These are phyloP conservation scores for Talaromyces sp. DNA, from an alignment of 2,329 filamentous ascomycete genomes.

Conservation along the genomic window DNA sequence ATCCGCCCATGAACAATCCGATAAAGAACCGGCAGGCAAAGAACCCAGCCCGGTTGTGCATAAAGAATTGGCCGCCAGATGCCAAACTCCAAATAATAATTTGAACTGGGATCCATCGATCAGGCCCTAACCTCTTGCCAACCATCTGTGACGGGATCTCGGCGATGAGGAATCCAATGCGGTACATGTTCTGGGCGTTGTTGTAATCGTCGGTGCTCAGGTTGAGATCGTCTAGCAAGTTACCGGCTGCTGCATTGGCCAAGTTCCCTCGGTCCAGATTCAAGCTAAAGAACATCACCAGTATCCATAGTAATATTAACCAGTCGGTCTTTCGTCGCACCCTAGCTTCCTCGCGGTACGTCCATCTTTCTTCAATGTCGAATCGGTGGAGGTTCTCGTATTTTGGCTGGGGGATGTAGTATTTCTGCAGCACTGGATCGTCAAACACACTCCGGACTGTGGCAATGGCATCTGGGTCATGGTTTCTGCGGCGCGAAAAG, in stretches of 20 bases:
- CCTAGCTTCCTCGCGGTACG: constrained; percentile 21
- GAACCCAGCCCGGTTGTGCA: constrained; percentile 11
- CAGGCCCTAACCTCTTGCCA: constrained; percentile 54
- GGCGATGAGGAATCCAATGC: constrained; percentile 48
- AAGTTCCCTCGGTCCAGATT: constrained; percentile 11
- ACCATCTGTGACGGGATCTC: constrained; percentile 61
- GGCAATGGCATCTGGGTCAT: constrained; percentile 19
- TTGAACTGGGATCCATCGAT: constrained; percentile 34
- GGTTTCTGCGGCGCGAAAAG: neutral
- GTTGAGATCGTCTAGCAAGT: constrained; percentile 6
- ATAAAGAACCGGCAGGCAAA: constrained; percentile 39
- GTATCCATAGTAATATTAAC: constrained; percentile 33
- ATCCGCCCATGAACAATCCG: constrained; percentile 60
- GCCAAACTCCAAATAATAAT: constrained; percentile 40
- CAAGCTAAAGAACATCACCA: constrained; percentile 40
- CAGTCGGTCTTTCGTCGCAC: constrained; percentile 27
- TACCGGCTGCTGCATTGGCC: constrained; percentile 9
- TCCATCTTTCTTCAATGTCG: constrained; percentile 27
- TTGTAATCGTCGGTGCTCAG: constrained; percentile 40
- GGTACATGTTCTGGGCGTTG: constrained; percentile 52
- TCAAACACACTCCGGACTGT: constrained; percentile 36
- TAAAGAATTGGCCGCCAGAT: constrained; percentile 18
- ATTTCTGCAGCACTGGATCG: constrained; percentile 33
- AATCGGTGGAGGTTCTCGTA: constrained; percentile 37
- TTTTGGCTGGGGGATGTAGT: constrained; percentile 24